Percentiles rank a stretch among this genome's conserved stretches.
Conservation (phyloP, 129 eudicot genomes). For the Centaurea solstitialis region DNA sequence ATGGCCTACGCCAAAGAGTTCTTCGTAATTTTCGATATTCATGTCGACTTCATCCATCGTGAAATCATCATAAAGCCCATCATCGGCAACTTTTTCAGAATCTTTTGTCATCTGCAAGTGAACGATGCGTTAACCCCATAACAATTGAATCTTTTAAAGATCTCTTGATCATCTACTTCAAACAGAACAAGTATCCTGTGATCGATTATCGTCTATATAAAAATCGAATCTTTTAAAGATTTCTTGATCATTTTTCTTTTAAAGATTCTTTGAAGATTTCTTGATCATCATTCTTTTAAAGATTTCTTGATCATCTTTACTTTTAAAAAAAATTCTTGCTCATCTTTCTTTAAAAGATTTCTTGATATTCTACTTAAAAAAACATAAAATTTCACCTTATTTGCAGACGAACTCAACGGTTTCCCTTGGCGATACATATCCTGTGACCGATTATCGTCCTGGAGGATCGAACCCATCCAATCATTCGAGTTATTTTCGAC, state of each 20-base stretch:
- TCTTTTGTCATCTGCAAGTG: conserved; percentile 55
- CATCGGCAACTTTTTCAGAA: conserved; percentile 42
- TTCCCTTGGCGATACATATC: conserved; percentile 30
- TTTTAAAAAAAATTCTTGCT: too few species aligned
- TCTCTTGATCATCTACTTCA: not conserved
- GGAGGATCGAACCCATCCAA: conserved; percentile 37
- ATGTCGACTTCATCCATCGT: conserved; percentile 84
- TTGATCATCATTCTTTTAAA: too few species aligned
- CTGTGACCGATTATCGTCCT: conserved; percentile 27
- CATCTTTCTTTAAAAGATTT: not conserved
- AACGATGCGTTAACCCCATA: not conserved
- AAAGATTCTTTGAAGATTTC: too few species aligned
- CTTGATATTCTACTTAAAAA: not conserved
- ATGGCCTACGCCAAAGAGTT: conserved; percentile 70
- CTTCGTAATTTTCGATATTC: conserved; percentile 77
- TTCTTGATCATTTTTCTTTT: not conserved
- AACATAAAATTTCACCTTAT: conserved; percentile 35
- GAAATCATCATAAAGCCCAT: conserved; percentile 58
- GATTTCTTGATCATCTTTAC: too few species aligned
- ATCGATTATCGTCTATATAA: not conserved
- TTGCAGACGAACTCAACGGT: conserved; percentile 25
- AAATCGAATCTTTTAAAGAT: conserved; percentile 8
- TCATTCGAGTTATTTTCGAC: conserved; percentile 12
- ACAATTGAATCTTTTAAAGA: conserved; percentile 5
- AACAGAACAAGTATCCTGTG: too few species aligned